Evolutionary conservation across 768 basidiomycete species (phyloP).

Genomic region (Trametes cinnabarina): DNA sequence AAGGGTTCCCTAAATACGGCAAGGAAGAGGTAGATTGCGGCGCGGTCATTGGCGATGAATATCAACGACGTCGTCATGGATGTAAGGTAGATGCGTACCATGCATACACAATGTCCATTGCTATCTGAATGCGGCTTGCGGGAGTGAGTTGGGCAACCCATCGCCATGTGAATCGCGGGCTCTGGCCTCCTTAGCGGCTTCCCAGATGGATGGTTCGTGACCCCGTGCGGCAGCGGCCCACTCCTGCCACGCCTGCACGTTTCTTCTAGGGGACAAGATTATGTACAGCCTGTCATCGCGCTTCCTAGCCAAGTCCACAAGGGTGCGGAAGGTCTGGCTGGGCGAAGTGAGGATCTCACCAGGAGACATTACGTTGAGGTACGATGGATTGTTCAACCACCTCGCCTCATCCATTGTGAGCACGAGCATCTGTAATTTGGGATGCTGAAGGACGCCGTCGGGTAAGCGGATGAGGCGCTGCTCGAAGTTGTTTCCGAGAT

Average conservation of each 20-base stretch:
- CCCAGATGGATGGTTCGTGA: slow-evolving; percentile 21
- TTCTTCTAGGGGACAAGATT: slow-evolving; percentile 17
- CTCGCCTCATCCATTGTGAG: slow-evolving; percentile 24
- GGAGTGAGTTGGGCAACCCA: slow-evolving; percentile 17
- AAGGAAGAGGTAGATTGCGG: no score
- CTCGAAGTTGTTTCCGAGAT: slow-evolving; percentile 21
- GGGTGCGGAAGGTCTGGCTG: slow-evolving; percentile 13
- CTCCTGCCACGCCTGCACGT: slow-evolving; percentile 11
- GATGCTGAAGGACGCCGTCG: slow-evolving; percentile 14
- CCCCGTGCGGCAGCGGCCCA: slow-evolving; percentile 23
- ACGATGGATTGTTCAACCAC: slow-evolving; percentile 24
- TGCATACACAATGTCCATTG: no score
- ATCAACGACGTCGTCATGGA: no score
- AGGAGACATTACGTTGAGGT: slow-evolving; percentile 12
- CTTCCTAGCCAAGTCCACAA: slow-evolving; percentile 13
- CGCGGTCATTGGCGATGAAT: no score
- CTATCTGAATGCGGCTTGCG: not conserved
- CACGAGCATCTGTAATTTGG: slow-evolving; percentile 22
- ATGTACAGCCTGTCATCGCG: slow-evolving; percentile 21
- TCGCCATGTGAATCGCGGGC: slow-evolving; percentile 12
- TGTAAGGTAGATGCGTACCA: no score
- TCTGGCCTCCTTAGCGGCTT: slow-evolving; percentile 11
- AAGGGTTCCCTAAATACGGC: no score
- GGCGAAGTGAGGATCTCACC: slow-evolving; percentile 12
- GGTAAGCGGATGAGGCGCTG: slow-evolving; percentile 20